Evolutionary conservation across 148 eudicot species (phyloP).

Genomic region (Vaccinium myrtillus): DNA sequence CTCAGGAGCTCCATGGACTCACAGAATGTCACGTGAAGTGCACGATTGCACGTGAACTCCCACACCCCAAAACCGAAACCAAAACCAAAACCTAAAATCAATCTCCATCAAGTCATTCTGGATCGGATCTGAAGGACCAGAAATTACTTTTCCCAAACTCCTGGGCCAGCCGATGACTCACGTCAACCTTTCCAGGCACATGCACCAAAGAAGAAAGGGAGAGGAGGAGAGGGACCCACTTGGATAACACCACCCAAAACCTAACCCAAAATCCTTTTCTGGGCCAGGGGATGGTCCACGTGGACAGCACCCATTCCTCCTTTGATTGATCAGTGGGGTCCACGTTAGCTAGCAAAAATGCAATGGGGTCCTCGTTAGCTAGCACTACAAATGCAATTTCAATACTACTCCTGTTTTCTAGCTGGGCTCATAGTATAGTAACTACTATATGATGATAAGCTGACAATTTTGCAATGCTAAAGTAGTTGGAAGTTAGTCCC

Average conservation of each 20-base stretch:
- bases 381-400: too few relatives aligned
- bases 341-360: too few relatives aligned
- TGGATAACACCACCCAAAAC: not conserved
- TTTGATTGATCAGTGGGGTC: not conserved
- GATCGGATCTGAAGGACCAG: not conserved
- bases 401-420: too few relatives aligned
- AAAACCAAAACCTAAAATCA: not conserved
- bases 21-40: constrained; percentile 13
- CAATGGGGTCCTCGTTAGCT: not conserved
- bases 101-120: not conserved
- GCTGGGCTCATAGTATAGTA: too few relatives aligned
- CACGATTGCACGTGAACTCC: constrained; percentile 12
- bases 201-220: not conserved
- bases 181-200: not conserved
- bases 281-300: constrained; percentile 32
- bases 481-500: too few relatives aligned
- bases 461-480: too few relatives aligned
- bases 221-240: constrained; percentile 6
- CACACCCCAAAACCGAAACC: not conserved
- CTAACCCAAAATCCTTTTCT: constrained; percentile 26
- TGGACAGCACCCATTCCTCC: constrained; percentile 29
- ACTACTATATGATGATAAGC: too few relatives aligned
- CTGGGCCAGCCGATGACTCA: not conserved
- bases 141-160: not conserved
- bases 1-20: not conserved